Evolutionary conservation across 129 eudicot species (phyloP).

Genomic region (Apium graveolens): DNA sequence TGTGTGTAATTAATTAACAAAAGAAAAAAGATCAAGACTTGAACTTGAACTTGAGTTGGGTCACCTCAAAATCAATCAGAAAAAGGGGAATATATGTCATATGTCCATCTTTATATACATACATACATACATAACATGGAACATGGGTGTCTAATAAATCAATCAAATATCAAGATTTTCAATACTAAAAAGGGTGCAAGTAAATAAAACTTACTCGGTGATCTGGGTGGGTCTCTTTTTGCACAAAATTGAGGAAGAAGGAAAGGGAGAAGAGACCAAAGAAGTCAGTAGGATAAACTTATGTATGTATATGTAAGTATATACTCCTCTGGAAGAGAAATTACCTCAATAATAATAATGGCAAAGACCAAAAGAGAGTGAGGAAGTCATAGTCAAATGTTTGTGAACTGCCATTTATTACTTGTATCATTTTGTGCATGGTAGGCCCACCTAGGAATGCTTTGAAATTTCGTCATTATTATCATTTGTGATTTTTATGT

Average conservation of each 20-base stretch:
- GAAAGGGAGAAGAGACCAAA: background rate
- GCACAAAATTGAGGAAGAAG: slow-evolving; percentile 9
- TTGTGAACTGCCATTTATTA: background rate
- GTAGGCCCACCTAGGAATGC: background rate
- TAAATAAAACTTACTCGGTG: slow-evolving; percentile 10
- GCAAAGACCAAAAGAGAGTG: background rate
- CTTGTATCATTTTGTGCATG: background rate
- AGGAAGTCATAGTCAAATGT: background rate
- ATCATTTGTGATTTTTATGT: background rate
- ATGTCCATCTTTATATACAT: background rate
- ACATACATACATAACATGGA: background rate
- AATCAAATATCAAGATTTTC: slow-evolving; percentile 2
- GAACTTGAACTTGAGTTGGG: slow-evolving; percentile 4
- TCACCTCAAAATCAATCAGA: slow-evolving; percentile 7
- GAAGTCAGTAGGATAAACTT: background rate
- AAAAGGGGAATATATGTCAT: background rate
- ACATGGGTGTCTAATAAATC: slow-evolving; percentile 1
- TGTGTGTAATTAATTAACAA: too few species aligned
- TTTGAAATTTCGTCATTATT: background rate
- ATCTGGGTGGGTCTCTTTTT: slow-evolving; percentile 27
- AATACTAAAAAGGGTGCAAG: background rate
- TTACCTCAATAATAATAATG: too few species aligned
- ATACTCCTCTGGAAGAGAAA: background rate
- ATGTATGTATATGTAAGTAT: background rate
- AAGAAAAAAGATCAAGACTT: slow-evolving; percentile 4